phyloP scores from a whole-genome alignment of 345 rosid genomes.

The Eucalyptus tenuipes region DNA sequence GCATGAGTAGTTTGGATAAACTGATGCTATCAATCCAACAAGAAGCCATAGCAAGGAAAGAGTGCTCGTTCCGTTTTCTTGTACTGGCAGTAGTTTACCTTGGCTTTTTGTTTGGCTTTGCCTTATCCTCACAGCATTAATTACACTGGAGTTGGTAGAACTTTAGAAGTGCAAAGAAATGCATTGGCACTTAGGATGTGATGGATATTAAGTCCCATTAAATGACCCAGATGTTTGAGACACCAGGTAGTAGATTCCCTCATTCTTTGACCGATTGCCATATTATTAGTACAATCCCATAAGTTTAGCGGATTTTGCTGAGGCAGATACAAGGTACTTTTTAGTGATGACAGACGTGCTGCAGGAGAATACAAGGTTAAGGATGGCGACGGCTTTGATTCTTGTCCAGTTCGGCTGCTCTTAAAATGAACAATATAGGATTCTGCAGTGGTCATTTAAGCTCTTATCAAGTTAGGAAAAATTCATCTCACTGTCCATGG shows the following conservation, averaged over 20 bases:
- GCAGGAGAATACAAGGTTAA: neutral
- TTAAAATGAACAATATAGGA: neutral
- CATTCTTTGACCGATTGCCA: neutral
- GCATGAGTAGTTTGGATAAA: neutral
- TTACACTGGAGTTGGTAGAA: neutral
- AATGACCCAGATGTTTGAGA: neutral
- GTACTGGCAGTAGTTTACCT: neutral
- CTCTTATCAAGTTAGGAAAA: neutral
- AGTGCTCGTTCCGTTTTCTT: neutral
- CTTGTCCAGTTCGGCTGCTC: neutral
- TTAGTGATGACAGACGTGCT: neutral
- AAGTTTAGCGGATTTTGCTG: neutral
- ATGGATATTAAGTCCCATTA: neutral
- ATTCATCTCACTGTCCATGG: neutral
- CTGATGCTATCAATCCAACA: neutral
- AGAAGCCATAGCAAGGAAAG: neutral
- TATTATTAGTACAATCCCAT: neutral
- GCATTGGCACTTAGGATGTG: neutral
- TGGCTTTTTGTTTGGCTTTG: neutral
- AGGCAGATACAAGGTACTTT: neutral
- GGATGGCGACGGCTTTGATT: neutral
- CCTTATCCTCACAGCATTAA: neutral
- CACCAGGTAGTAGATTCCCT: neutral
- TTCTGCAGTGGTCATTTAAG: neutral
- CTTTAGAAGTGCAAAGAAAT: neutral